phyloP scores from a whole-genome alignment of 2,329 filamentous ascomycete genomes.

The Verticillium tricorpus region DNA sequence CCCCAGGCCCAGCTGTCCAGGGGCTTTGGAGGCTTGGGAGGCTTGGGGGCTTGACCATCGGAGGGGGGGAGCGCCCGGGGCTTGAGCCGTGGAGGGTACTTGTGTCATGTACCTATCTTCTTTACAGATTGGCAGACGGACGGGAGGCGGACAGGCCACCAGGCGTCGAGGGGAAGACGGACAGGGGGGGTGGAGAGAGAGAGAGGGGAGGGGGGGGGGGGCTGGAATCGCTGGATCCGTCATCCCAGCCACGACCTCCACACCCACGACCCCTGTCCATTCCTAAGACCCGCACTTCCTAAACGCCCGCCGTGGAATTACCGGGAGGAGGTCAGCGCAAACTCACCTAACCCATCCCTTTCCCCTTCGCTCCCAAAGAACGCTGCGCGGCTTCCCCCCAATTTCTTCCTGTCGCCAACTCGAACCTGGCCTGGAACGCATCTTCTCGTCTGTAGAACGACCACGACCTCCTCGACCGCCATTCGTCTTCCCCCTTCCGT shows the following conservation, averaged over 20 bases:
- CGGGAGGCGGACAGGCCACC: neutral
- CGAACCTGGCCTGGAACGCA: neutral
- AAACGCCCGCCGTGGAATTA: slow-evolving; percentile 2
- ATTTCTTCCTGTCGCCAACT: neutral
- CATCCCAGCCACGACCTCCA: neutral
- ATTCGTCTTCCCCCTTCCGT: neutral
- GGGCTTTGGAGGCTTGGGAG: neutral
- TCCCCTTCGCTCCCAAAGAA: slow-evolving; percentile 3
- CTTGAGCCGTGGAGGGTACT: neutral
- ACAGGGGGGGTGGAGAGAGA: neutral
- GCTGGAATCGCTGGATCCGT: neutral
- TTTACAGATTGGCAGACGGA: neutral
- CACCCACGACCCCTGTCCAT: neutral
- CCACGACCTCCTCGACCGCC: neutral
- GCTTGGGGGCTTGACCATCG: neutral
- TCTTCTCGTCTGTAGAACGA: neutral
- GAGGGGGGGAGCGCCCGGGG: neutral
- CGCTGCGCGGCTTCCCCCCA: slow-evolving; percentile 1
- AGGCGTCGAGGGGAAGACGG: neutral
- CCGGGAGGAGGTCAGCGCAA: slow-evolving; percentile 1
- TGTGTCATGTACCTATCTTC: neutral
- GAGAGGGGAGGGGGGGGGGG: neutral
- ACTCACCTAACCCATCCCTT: slow-evolving; percentile 1
- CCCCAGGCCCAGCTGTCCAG: neutral
- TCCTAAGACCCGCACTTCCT: neutral